Evolutionary conservation across 2,329 filamentous ascomycete genomes (phyloP).

Genomic region (Malbranchea cinnamomea): DNA sequence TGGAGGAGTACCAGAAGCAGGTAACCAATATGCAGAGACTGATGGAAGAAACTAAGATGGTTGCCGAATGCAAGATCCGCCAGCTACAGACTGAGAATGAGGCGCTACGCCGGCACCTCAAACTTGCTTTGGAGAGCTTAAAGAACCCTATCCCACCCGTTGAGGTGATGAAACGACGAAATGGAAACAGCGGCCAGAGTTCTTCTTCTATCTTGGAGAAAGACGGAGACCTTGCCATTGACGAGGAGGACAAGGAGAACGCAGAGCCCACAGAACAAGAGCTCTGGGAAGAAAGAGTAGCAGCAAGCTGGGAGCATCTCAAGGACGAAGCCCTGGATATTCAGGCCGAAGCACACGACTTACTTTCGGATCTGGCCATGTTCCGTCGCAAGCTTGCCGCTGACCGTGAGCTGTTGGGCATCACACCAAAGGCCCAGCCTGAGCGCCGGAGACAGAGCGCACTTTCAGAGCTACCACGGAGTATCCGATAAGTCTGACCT

Average conservation of each 20-base stretch:
- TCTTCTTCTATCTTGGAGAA: slow-evolving; percentile 20
- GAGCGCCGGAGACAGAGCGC: too few relatives aligned
- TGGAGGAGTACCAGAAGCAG: slow-evolving; percentile 89
- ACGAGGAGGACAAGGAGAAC: slow-evolving; percentile 41
- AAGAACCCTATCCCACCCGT: slow-evolving; percentile 72
- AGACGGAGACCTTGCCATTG: slow-evolving; percentile 19
- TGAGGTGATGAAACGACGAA: slow-evolving; percentile 17
- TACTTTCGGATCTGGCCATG: slow-evolving; percentile 63
- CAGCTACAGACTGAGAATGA: slow-evolving; percentile 83
- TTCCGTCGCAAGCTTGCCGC: slow-evolving; percentile 79
- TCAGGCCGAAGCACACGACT: slow-evolving; percentile 71
- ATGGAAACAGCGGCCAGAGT: slow-evolving; percentile 20
- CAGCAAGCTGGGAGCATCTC: slow-evolving; percentile 26
- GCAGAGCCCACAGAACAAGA: slow-evolving; percentile 29
- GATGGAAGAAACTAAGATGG: slow-evolving; percentile 86
- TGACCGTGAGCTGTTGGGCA: slow-evolving; percentile 39
- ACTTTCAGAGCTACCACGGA: too few relatives aligned
- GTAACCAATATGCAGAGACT: slow-evolving; percentile 82
- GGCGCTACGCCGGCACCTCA: slow-evolving; percentile 71
- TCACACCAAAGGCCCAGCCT: slow-evolving; percentile 15
- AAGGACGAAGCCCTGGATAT: slow-evolving; percentile 43
- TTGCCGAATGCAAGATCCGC: slow-evolving; percentile 87
- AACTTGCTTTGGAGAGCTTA: slow-evolving; percentile 68
- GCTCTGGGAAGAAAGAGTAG: slow-evolving; percentile 36
- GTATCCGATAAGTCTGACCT: slow-evolving; percentile 5